Evolutionary conservation across 768 basidiomycete species (phyloP).

Genomic region (Podaxis carcinomalis): DNA sequence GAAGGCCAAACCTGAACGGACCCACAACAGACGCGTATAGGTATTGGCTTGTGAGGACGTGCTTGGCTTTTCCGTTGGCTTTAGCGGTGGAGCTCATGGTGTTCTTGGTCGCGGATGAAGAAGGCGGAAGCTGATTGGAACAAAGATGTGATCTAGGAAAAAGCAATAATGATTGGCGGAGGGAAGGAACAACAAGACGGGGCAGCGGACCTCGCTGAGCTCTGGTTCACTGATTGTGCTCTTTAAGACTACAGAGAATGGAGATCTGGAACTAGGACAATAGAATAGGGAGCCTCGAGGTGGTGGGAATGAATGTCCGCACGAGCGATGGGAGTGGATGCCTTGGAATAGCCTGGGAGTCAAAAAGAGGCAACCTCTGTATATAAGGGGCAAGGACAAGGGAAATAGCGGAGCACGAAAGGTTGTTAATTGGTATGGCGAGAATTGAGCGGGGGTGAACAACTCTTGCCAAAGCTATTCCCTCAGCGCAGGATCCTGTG

Average conservation of each 20-base stretch:
- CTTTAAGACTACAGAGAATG: background rate
- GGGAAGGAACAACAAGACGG: background rate
- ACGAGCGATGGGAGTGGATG: slow-evolving; percentile 1
- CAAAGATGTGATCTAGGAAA: background rate
- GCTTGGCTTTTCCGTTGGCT: slow-evolving; percentile 11
- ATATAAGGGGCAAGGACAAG: background rate
- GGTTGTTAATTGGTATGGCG: background rate
- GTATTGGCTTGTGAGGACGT: background rate
- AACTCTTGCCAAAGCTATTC: background rate
- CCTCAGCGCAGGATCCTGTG: background rate
- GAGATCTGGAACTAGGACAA: slow-evolving; percentile 5
- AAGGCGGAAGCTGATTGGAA: background rate
- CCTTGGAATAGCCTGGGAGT: background rate
- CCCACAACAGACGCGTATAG: background rate
- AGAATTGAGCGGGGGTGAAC: background rate
- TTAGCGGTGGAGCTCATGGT: slow-evolving; percentile 3
- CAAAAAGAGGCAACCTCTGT: background rate
- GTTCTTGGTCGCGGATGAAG: background rate
- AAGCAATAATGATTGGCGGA: background rate
- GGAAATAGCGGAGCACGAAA: background rate
- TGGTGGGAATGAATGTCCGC: background rate
- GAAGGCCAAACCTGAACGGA: slow-evolving; percentile 1
- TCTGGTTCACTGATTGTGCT: background rate
- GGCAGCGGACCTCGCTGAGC: background rate
- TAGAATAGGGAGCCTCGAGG: background rate